Conservation (phyloP, 176 grass and related monocot species). For the Alopecurus myosuroides region DNA sequence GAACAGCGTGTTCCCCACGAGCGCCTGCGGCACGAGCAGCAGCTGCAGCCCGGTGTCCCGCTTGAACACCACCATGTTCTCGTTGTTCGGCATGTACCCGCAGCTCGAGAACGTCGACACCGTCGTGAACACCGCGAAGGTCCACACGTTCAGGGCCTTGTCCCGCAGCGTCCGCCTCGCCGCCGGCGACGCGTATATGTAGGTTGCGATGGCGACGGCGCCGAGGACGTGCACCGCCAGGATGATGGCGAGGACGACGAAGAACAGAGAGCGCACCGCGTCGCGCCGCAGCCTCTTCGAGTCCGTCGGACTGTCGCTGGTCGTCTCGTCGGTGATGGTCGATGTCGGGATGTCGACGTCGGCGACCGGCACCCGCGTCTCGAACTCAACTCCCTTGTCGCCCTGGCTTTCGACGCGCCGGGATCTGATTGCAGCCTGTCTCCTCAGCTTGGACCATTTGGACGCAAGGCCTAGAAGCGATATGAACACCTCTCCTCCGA, state of each 20-base stretch:
- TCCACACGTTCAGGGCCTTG: slow-evolving; percentile 40
- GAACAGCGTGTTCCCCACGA: slow-evolving; percentile 50
- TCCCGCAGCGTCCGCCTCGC: slow-evolving; percentile 30
- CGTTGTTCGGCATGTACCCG: slow-evolving; percentile 59
- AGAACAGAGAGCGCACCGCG: slow-evolving; percentile 30
- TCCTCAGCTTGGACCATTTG: slow-evolving; percentile 29
- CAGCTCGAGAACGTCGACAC: slow-evolving; percentile 67
- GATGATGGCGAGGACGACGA: slow-evolving; percentile 38
- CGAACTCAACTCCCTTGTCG: neutral
- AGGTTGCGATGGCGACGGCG: slow-evolving; percentile 18
- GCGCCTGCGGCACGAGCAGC: slow-evolving; percentile 43
- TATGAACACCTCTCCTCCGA: slow-evolving; percentile 53
- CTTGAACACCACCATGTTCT: slow-evolving; percentile 56
- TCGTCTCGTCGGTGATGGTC: neutral
- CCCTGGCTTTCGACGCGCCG: slow-evolving; percentile 8
- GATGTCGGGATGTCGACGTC: neutral
- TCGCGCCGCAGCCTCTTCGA: slow-evolving; percentile 18
- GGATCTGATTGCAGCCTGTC: neutral
- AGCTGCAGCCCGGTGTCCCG: slow-evolving; percentile 49
- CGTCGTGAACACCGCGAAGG: slow-evolving; percentile 55
- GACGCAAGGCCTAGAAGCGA: slow-evolving; percentile 37
- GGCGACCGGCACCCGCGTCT: neutral
- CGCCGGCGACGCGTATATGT: slow-evolving; percentile 11
- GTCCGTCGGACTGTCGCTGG: neutral
- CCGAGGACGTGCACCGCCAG: slow-evolving; percentile 30